Evolutionary conservation across 306 rosid species (phyloP).

Genomic region (Trifolium fragiferum): DNA sequence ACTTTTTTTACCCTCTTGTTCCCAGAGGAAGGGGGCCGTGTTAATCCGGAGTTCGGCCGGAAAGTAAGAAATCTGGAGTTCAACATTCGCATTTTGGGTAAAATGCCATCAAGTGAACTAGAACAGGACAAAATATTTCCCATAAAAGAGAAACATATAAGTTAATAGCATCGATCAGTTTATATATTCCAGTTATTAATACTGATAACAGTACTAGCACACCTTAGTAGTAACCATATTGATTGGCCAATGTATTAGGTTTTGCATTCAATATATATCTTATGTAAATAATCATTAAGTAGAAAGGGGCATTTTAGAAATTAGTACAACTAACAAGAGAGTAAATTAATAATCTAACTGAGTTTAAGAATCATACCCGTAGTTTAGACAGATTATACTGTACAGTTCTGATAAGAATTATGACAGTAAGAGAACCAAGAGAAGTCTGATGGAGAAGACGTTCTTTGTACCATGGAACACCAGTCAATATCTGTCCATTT

Average conservation of each 20-base stretch:
- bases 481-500: conserved; percentile 72
- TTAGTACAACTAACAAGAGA: conserved; percentile 31
- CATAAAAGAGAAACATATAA: conserved; percentile 28
- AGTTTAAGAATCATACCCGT: conserved; percentile 67
- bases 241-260: conserved; percentile 15
- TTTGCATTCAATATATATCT: conserved; percentile 19
- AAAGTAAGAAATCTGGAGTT: too few species aligned
- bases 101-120: conserved; percentile 18
- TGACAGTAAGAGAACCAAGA: conserved; percentile 95
- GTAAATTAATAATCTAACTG: conserved; percentile 30
- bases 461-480: conserved; percentile 97
- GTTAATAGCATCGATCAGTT: conserved; percentile 26
- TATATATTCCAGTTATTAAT: conserved; percentile 20
- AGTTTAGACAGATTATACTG: conserved; percentile 93
- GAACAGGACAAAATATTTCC: conserved; percentile 8
- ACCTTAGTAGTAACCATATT: conserved; percentile 24
- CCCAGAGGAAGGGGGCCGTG: too few species aligned
- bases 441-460: conserved; percentile 96
- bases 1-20: too few species aligned
- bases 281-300: conserved; percentile 39
- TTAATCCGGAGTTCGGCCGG: too few species aligned
- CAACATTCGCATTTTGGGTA: background rate
- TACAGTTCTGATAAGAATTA: conserved; percentile 94
- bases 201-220: conserved; percentile 9
- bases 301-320: conserved; percentile 19